phyloP scores from a whole-genome alignment of 2,329 filamentous ascomycete species.

The Cytospora piceicola region DNA sequence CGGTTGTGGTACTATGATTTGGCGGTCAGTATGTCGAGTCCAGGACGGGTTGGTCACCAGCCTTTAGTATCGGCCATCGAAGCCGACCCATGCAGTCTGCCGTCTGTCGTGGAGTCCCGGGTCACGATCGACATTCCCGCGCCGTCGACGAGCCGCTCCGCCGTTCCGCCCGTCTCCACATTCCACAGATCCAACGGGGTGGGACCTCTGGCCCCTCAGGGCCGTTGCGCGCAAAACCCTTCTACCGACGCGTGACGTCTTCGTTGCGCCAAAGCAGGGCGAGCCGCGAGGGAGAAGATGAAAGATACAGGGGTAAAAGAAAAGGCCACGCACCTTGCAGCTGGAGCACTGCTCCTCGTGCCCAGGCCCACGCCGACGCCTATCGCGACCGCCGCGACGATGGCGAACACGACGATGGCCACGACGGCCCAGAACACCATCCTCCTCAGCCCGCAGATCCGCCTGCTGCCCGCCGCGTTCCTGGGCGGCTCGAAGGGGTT shows the following conservation, averaged over 20 bases:
- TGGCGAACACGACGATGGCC: constrained; percentile 36
- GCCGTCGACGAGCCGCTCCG: constrained; percentile 14
- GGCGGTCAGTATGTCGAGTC: not conserved
- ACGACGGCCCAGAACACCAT: constrained; percentile 38
- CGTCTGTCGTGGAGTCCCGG: not conserved
- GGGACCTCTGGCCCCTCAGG: not conserved
- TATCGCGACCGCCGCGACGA: constrained; percentile 39
- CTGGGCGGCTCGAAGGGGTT: constrained; percentile 20
- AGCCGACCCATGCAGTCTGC: not conserved
- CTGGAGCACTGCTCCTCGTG: constrained; percentile 10
- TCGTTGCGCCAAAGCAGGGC: not conserved
- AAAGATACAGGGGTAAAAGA: no score
- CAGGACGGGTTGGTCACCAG: not conserved
- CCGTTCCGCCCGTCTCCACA: not conserved
- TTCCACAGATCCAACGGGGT: not conserved
- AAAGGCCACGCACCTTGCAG: not conserved
- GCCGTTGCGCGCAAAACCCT: not conserved
- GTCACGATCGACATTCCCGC: not conserved
- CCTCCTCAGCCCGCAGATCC: constrained; percentile 39
- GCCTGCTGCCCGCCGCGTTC: constrained; percentile 9
- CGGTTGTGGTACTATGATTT: not conserved
- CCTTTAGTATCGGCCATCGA: not conserved
- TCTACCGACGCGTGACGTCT: not conserved
- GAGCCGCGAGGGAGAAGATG: not conserved
- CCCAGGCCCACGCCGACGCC: constrained; percentile 42